These are phyloP conservation scores for Pythium vanterpoolii DNA, from an alignment of 352 stramenopile species.

Conservation along the genomic window DNA sequence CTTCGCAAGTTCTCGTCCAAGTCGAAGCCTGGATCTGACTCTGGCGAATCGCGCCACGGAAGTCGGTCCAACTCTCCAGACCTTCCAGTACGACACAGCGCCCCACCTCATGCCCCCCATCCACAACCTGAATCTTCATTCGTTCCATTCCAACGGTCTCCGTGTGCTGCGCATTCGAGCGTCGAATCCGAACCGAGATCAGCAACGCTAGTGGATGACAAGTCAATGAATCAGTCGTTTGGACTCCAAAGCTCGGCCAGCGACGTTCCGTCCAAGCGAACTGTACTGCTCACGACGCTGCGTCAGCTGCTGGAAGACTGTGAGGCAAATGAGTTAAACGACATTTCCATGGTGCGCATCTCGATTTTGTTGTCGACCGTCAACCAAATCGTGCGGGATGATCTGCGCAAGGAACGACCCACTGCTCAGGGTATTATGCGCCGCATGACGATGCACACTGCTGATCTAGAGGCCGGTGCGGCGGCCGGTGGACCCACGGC, in stretches of 20 bases:
- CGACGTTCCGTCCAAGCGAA: constrained; percentile 26
- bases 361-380: constrained; percentile 63
- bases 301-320: constrained; percentile 53
- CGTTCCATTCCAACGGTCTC: neutral
- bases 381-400: constrained; percentile 63
- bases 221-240: constrained; percentile 8
- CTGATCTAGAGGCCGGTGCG: neutral
- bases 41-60: constrained; percentile 6
- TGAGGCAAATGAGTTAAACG: constrained; percentile 53
- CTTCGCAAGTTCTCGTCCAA: constrained; percentile 30
- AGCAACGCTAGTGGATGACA: constrained; percentile 16
- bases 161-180: constrained; percentile 8
- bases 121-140: neutral
- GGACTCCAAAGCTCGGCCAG: constrained; percentile 2
- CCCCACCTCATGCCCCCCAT: neutral
- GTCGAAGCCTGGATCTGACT: constrained; percentile 14
- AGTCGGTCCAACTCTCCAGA: constrained; percentile 21
- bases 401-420: constrained; percentile 45
- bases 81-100: constrained; percentile 10
- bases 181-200: constrained; percentile 8
- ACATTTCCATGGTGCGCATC: constrained; percentile 61
- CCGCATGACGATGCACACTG: constrained; percentile 30
- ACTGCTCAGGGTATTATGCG: constrained; percentile 40
- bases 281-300: constrained; percentile 40
- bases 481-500: neutral